Conservation (phyloP, 2,329 filamentous ascomycete species). For the Cordyceps farinosa region DNA sequence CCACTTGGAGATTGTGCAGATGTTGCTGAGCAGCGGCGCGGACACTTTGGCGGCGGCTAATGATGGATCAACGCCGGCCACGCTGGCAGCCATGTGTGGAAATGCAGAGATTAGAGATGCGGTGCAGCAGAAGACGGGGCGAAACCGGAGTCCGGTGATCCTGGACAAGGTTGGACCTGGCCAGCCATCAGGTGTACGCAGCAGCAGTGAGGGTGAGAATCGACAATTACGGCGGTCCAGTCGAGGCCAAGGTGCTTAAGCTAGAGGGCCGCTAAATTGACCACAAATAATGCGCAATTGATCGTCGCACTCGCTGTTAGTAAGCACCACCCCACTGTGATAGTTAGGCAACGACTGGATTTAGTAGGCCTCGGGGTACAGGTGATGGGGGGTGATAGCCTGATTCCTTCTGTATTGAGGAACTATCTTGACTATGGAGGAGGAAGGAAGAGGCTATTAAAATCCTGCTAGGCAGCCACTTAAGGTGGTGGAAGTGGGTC, state of each 20-base stretch:
- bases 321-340: too few relatives aligned
- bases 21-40: background rate
- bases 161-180: background rate
- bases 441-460: too few relatives aligned
- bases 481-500: too few relatives aligned
- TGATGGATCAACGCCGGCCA: background rate
- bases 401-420: too few relatives aligned
- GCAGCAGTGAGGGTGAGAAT: background rate
- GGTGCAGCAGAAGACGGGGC: background rate
- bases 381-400: too few relatives aligned
- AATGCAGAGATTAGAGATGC: background rate
- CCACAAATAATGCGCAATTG: too few relatives aligned
- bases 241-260: background rate
- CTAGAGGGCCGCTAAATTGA: too few relatives aligned
- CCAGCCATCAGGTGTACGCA: background rate
- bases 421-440: too few relatives aligned
- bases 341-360: conserved; percentile 4
- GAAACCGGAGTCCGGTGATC: background rate
- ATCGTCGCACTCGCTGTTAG: too few relatives aligned
- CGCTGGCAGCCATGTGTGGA: background rate
- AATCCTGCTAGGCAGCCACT: too few relatives aligned
- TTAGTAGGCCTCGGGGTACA: background rate
- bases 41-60: background rate
- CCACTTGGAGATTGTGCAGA: background rate
- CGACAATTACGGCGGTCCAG: background rate